These are phyloP conservation scores for Sporothrix brasiliensis DNA, from an alignment of 2,329 filamentous ascomycete species.

Conservation along the genomic window DNA sequence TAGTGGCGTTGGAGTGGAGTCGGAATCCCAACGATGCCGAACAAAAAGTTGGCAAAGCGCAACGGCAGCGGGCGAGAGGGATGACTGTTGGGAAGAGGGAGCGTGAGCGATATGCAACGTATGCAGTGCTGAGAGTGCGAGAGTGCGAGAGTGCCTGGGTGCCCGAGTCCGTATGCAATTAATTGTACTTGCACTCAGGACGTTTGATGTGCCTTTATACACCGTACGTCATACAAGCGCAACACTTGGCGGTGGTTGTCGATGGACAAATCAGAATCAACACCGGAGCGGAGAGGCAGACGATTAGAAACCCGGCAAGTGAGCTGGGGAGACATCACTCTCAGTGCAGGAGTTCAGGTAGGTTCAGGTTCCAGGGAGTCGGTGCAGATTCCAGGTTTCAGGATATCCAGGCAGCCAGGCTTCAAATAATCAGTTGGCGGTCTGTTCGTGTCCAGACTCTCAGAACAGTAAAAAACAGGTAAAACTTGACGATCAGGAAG, in stretches of 20 bases:
- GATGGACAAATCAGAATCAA: neutral
- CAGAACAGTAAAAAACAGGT: neutral
- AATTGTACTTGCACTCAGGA: too few relatives aligned
- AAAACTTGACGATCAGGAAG: constrained; percentile 14
- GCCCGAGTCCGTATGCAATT: too few relatives aligned
- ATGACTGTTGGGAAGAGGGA: neutral
- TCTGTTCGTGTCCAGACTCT: neutral
- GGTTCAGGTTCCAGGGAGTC: constrained; percentile 8
- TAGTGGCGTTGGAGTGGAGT: neutral
- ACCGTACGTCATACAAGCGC: neutral
- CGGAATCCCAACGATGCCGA: neutral
- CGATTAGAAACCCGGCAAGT: neutral
- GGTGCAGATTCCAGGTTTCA: constrained; percentile 16
- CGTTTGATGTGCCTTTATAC: constrained; percentile 13
- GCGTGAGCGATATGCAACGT: neutral
- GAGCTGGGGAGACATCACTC: neutral
- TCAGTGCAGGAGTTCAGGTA: neutral
- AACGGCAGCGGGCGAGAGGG: neutral
- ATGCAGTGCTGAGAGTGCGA: too few relatives aligned
- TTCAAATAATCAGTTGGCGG: too few relatives aligned
- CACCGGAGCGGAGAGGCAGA: neutral
- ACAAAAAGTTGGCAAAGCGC: constrained; percentile 15
- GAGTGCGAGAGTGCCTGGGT: too few relatives aligned
- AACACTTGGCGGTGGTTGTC: neutral
- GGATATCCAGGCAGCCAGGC: neutral